Evolutionary conservation across 2,329 filamentous ascomycete species (phyloP).

Genomic region (Ceratocystis smalleyi): DNA sequence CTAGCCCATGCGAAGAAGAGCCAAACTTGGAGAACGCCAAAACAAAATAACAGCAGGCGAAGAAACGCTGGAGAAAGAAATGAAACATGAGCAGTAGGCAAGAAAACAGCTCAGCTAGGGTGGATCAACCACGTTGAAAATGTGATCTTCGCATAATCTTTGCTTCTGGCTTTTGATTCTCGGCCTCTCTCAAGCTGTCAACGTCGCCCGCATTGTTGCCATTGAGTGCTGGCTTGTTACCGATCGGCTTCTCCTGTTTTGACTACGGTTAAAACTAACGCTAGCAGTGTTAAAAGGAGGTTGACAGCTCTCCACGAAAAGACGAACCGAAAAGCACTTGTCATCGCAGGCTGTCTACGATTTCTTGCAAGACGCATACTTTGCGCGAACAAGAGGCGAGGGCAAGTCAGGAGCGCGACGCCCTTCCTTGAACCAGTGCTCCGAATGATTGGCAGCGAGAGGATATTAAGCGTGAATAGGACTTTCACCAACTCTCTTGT

Average conservation of each 20-base stretch:
- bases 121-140: not conserved
- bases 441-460: not conserved
- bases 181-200: not conserved
- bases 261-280: not conserved
- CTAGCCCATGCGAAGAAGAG: not conserved
- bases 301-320: not conserved
- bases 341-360: too few relatives aligned
- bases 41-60: not conserved
- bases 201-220: not conserved
- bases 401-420: not conserved
- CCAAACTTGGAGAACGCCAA: not conserved
- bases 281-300: not conserved
- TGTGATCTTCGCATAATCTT: not conserved
- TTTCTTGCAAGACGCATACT: too few relatives aligned
- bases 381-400: not conserved
- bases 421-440: not conserved
- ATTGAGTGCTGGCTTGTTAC: too few relatives aligned
- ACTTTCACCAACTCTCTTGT: not conserved
- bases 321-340: too few relatives aligned
- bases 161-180: not conserved
- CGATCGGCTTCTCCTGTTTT: not conserved
- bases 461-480: not conserved
- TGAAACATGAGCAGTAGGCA: not conserved
- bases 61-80: slow-evolving; percentile 3
- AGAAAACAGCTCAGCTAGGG: not conserved